phyloP scores from a whole-genome alignment of 2,329 filamentous ascomycete species.

The Calonectria pseudoreteaudii region DNA sequence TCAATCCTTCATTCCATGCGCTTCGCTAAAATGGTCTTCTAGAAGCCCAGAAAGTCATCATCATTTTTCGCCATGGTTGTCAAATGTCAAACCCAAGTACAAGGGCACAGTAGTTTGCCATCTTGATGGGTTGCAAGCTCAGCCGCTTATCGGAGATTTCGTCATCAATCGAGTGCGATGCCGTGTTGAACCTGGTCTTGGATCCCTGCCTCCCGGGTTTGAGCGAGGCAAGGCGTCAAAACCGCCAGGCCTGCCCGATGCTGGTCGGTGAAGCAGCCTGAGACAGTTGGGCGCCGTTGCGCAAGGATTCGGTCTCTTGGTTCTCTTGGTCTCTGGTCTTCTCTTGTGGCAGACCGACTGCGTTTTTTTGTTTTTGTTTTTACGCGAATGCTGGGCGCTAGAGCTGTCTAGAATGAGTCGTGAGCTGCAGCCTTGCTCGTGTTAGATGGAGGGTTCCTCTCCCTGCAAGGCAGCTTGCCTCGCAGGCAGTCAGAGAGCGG shows the following conservation, averaged over 20 bases:
- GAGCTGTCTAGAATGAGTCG: not conserved
- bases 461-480: not conserved
- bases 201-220: conserved; percentile 18
- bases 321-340: not conserved
- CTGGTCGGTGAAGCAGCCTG: not conserved
- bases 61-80: not conserved
- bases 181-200: conserved; percentile 22
- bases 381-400: not conserved
- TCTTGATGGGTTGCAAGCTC: conserved; percentile 25
- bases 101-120: conserved; percentile 21
- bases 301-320: not conserved
- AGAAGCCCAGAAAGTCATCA: not conserved
- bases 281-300: not conserved
- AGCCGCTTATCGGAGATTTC: conserved; percentile 45
- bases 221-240: not conserved
- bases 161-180: conserved; percentile 34
- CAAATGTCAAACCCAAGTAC: conserved; percentile 3
- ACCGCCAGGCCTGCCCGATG: not conserved
- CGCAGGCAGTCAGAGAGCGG: not conserved
- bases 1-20: not conserved
- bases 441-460: not conserved
- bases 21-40: not conserved
- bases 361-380: not conserved
- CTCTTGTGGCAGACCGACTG: not conserved
- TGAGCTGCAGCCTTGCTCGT: not conserved